These are phyloP conservation scores for Jamesozyma spencerorum DNA, from an alignment of 805 yeast genomes.

Conservation along the genomic window DNA sequence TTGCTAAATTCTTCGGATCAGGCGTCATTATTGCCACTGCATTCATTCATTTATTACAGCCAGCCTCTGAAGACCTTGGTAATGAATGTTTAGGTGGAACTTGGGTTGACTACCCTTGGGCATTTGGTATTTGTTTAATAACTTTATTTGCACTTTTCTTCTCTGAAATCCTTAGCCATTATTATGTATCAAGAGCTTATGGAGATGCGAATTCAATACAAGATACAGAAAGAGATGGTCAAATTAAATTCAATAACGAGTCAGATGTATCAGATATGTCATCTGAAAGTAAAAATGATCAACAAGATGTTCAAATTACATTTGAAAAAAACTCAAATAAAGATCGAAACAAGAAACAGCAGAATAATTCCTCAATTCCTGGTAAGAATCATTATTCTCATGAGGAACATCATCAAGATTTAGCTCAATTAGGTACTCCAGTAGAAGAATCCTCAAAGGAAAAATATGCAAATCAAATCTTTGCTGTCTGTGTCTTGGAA, in stretches of 20 bases:
- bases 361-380: slow-evolving; percentile 3
- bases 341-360: neutral
- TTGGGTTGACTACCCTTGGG: slow-evolving; percentile 47
- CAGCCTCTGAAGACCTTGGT: slow-evolving; percentile 33
- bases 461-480: slow-evolving; percentile 46
- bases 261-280: neutral
- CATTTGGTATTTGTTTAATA: slow-evolving; percentile 44
- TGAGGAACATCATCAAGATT: slow-evolving; percentile 10
- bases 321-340: neutral
- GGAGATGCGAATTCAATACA: neutral
- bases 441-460: slow-evolving; percentile 28
- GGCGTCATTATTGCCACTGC: slow-evolving; percentile 76
- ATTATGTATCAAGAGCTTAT: slow-evolving; percentile 31
- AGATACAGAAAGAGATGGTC: slow-evolving; percentile 11
- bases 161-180: slow-evolving; percentile 40
- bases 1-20: slow-evolving; percentile 63
- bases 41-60: slow-evolving; percentile 54
- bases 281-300: neutral
- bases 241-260: neutral
- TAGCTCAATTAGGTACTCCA: slow-evolving; percentile 8
- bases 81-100: slow-evolving; percentile 56
- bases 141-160: slow-evolving; percentile 39
- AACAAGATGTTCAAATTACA: neutral
- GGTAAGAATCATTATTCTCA: slow-evolving; percentile 11
- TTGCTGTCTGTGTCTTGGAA: slow-evolving; percentile 51